Evolutionary conservation across 257 asterid genomes (phyloP).

Genomic region (Penstemon eatonii): DNA sequence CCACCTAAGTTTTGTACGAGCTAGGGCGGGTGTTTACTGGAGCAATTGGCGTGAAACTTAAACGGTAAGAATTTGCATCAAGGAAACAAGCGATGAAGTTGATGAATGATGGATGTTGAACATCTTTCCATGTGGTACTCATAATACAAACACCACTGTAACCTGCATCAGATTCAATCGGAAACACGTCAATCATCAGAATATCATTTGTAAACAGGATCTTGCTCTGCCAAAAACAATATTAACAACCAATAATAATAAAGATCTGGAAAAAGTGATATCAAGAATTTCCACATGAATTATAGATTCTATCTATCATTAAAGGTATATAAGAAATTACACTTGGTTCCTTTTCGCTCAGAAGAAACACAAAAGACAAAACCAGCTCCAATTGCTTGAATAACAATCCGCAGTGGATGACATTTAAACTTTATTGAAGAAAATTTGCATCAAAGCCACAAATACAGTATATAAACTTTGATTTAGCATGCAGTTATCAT

Average conservation of each 20-base stretch:
- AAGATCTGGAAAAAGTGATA: no score
- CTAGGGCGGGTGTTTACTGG: slow-evolving; percentile 56
- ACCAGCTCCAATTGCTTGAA: not conserved
- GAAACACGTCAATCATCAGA: slow-evolving; percentile 16
- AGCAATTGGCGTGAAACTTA: slow-evolving; percentile 66
- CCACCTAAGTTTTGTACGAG: slow-evolving; percentile 7
- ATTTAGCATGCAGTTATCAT: no score
- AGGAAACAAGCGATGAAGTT: slow-evolving; percentile 78
- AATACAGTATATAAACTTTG: not conserved
- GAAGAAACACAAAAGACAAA: not conserved
- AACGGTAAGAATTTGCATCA: slow-evolving; percentile 60
- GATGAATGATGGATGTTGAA: slow-evolving; percentile 81
- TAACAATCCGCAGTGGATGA: not conserved
- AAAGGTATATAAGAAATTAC: not conserved
- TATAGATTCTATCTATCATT: not conserved
- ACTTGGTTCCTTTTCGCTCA: not conserved
- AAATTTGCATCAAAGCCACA: slow-evolving; percentile 3
- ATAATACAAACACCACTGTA: slow-evolving; percentile 80
- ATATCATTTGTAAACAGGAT: slow-evolving; percentile 6
- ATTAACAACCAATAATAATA: no score
- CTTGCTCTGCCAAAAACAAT: not conserved
- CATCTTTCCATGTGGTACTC: slow-evolving; percentile 78
- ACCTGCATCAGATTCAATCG: slow-evolving; percentile 44
- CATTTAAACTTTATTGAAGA: not conserved
- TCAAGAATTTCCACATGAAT: not conserved